Percentiles rank a stretch among this genome's conserved stretches.
Evolutionary conservation across 306 rosid species (phyloP).

Genomic region (Erythrophleum fordii): DNA sequence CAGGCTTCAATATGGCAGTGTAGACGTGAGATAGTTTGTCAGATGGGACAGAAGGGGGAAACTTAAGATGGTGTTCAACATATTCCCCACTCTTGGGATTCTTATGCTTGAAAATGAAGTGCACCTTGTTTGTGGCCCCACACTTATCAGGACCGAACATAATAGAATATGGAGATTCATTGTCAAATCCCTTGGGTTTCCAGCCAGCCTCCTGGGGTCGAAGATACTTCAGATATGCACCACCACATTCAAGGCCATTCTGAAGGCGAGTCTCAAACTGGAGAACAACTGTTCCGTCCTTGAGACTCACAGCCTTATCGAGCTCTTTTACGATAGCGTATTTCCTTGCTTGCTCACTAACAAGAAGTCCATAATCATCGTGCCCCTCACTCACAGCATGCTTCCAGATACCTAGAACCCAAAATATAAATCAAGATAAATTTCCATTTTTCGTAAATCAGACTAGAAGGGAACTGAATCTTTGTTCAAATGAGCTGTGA

Average conservation of each 20-base stretch:
- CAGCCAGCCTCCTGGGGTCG: conserved; percentile 91
- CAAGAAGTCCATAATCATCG: conserved; percentile 89
- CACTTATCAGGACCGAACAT: conserved; percentile 99
- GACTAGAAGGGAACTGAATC: not conserved
- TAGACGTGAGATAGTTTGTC: conserved; percentile 92
- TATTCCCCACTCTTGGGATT: conserved; percentile 84
- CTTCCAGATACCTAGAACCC: conserved; percentile 82
- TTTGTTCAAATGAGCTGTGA: not conserved
- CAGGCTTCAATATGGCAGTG: conserved; percentile 76
- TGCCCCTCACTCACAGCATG: conserved; percentile 94
- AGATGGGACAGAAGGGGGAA: conserved; percentile 83
- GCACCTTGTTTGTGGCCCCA: conserved; percentile 97
- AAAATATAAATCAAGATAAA: conserved; percentile 5
- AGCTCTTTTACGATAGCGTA: conserved; percentile 88
- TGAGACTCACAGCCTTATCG: conserved; percentile 62
- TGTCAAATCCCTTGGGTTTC: conserved; percentile 79
- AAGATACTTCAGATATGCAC: conserved; percentile 92
- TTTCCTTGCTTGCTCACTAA: conserved; percentile 86
- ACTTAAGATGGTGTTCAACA: conserved; percentile 89
- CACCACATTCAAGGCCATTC: conserved; percentile 97
- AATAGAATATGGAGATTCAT: conserved; percentile 79
- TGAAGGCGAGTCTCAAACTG: conserved; percentile 93
- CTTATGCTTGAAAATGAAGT: conserved; percentile 93
- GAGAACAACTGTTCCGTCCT: conserved; percentile 79
- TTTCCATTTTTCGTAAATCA: not conserved